Base-by-base conservation (phyloP, 1,139 yeast genomes). In the Hansenula anomala region DNA sequence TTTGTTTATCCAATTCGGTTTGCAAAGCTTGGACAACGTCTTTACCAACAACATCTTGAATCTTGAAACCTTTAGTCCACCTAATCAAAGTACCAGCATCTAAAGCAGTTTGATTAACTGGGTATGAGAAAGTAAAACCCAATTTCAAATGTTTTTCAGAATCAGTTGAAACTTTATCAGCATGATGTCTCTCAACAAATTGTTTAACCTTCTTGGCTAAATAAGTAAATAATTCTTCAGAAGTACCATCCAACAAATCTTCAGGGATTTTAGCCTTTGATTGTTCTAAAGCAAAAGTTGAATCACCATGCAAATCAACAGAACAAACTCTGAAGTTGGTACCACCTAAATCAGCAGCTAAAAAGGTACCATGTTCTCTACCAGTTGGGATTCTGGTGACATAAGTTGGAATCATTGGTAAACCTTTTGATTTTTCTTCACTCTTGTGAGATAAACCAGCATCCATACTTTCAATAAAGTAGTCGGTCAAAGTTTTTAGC, bases 11-110 rank as follows among this genome's bases (percentile, higher is more conserved):
- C 41, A 90, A 57, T 44, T 85, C 84, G 9, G 62, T 59, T 63
- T 90, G 97, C 48, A 88, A 72, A 37, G 80, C 62, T 36, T 68
- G 68, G 37, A 87, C 94, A 33, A 90, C 82, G 56, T 90, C 97
- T 58, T 80, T 67, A 38, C 87, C 94, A 30, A 90, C 86, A 32
- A 87, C 78, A 52, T 90, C 97, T 27, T 78, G 75, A 52, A 90
- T 83, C 54, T 85, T 79, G 61, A 84, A 90, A 27, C 97, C 97
- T 63, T 90, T 90, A 24, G 97, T 88, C 97, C 97, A 90, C 60
- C 97, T 81, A 41, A 90, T 73, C 51, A 90, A 73, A 6, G 75
- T 78, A 43, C 97, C 97, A 10, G 77, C 67, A 56, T 80, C 74
- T 49, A 90, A 67, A 4, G 87, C 83, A 18, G 86, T 80, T 65